Percentiles rank a stretch among this genome's conserved stretches.
Conservation (phyloP, 148 eudicot genomes). For the Salicornia ramosissima region DNA sequence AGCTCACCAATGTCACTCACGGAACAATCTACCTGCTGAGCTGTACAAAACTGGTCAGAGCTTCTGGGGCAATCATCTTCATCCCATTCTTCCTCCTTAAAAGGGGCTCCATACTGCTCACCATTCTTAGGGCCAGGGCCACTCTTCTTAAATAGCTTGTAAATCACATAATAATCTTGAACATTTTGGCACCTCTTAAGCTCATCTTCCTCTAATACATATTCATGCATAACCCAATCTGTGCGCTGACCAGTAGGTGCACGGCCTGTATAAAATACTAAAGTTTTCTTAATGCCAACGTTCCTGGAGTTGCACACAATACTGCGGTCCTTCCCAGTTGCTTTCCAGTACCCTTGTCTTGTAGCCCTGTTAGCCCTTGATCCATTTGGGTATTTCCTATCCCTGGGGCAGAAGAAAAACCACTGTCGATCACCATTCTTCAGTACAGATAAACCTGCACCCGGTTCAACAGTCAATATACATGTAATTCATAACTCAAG, state of each 20-base stretch:
- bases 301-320: slow-evolving; percentile 49
- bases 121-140: slow-evolving; percentile 97
- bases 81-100: slow-evolving; percentile 87
- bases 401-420: slow-evolving; percentile 93
- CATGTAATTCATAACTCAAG: too few relatives aligned
- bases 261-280: slow-evolving; percentile 83
- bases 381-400: slow-evolving; percentile 87
- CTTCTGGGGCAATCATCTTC: slow-evolving; percentile 45
- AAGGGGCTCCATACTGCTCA: slow-evolving; percentile 93
- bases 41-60: slow-evolving; percentile 25
- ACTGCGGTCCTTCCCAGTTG: slow-evolving; percentile 87
- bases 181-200: slow-evolving; percentile 58
- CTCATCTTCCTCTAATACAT: slow-evolving; percentile 74
- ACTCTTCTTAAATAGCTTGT: slow-evolving; percentile 87
- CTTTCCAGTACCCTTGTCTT: slow-evolving; percentile 87
- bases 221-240: slow-evolving; percentile 99
- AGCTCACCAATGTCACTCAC: slow-evolving; percentile 44
- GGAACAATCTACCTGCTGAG: slow-evolving; percentile 19
- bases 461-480: too few relatives aligned
- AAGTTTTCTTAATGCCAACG: slow-evolving; percentile 88
- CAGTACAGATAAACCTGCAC: slow-evolving; percentile 34
- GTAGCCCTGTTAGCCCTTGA: slow-evolving; percentile 82
- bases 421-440: slow-evolving; percentile 87
- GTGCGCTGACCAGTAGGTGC: slow-evolving; percentile 84
- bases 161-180: slow-evolving; percentile 63